Base-by-base conservation (phyloP, 768 basidiomycete species). In the Trametes villosa region DNA sequence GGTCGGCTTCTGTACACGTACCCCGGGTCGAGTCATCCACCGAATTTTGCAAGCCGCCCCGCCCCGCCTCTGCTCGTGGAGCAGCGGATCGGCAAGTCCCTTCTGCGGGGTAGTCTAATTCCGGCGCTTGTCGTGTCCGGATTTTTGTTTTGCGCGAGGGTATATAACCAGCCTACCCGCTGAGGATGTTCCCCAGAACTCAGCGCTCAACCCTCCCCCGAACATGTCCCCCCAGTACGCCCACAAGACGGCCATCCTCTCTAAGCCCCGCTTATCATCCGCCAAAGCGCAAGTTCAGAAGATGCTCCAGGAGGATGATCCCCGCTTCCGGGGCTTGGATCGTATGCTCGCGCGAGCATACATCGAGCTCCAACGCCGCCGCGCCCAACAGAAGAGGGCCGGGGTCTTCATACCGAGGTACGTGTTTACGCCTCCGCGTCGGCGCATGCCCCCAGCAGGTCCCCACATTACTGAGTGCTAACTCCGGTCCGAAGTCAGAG, bases 271-370 rank as follows among this genome's bases (percentile, higher is more conserved):
- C 27, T 9, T 40, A 15, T 47, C 54, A 38, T 31, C 24, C 51
- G 46, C n/a, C 4, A 67, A 57, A 26, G 20, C 40, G n/a, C n/a
- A n/a, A n/a, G n/a, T n/a, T 11, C 53, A 48, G 27, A 64, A 45
- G 46, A 60, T 67, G 58, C 9, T 47, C 17, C 41, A 46, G n/a
- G 30, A 36, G 30, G 60, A 61, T 20, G 55, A 63, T 30, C 52
- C 50, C 13, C 53, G 62, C 8, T 67, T 38, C 42, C 60, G 63
- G 15, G 18, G 30, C 20, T 11, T 67, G 15, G 66, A 67, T 44
- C 63, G 63, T 20, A 30, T 62, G 31, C 51, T 67, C 17, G 66
- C 66, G 6, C 49, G 63, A 26, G 57, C 49, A 17, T 64, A 52
- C 57, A 17, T 67, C 29, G 51, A 34, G 57, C 57, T 53, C 26